Percentiles rank a stretch among this genome's conserved stretches.
phyloP scores from a whole-genome alignment of 140 eudicot species.

The Oenanthe javanica region DNA sequence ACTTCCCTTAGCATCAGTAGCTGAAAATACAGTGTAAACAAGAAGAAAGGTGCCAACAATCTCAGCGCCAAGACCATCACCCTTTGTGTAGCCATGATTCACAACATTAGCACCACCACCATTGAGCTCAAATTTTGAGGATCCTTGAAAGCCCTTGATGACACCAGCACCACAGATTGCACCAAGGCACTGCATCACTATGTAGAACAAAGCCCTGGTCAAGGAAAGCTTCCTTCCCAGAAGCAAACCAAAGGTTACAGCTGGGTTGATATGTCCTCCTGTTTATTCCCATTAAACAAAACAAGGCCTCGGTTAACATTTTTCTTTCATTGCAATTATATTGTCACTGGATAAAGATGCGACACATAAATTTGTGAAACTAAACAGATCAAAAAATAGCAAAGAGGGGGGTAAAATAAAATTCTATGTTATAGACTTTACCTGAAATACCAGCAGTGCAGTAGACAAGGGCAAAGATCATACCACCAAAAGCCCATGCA shows the following conservation, averaged over 20 bases:
- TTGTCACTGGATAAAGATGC: not conserved
- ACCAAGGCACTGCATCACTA: constrained; percentile 89
- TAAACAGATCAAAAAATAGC: too few species aligned
- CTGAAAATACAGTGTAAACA: constrained; percentile 88
- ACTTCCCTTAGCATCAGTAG: constrained; percentile 91
- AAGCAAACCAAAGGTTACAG: constrained; percentile 80
- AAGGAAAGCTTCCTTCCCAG: constrained; percentile 76
- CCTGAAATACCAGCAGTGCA: constrained; percentile 98
- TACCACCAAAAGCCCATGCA: constrained; percentile 99
- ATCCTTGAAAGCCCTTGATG: constrained; percentile 65
- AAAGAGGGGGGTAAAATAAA: too few species aligned
- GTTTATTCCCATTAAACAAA: constrained; percentile 24
- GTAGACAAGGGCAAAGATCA: constrained; percentile 95
- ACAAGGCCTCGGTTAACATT: not conserved
- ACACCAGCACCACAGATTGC: constrained; percentile 96
- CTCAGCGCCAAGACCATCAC: constrained; percentile 78
- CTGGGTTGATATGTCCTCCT: constrained; percentile 98
- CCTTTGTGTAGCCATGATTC: constrained; percentile 87
- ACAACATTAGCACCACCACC: constrained; percentile 83
- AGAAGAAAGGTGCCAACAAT: constrained; percentile 80
- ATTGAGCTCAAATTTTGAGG: constrained; percentile 24
- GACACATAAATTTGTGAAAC: not conserved
- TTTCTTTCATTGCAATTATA: too few species aligned
- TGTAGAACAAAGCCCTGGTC: constrained; percentile 84
- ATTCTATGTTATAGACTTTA: constrained; percentile 3